Base-by-base conservation (phyloP, 176 grass and related monocot species). In the Musa troglodytarum region DNA sequence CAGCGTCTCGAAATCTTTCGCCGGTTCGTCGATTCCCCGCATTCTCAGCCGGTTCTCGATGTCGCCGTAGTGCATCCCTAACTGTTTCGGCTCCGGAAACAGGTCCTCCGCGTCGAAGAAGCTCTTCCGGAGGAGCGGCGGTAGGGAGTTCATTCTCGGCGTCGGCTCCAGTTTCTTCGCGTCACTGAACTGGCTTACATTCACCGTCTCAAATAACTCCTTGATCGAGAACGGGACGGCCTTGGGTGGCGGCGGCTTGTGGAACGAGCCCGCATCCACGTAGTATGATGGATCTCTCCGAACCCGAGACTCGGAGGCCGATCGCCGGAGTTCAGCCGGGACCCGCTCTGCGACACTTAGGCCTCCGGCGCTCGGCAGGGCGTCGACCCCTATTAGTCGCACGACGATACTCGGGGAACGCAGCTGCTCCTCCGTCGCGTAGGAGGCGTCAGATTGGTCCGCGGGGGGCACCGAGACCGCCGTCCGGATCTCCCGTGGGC, bases 311-410 rank as follows among this genome's bases (percentile, higher is more conserved):
- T 93, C 95, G 2, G 95, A 98, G 1, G 83, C 90, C 1, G 95
- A 98, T 76, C 94, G 86, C 72, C 90, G 82, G 8, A 98, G 90
- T 84, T 88, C 82, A 4, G 0, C 63, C 12, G 0, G 23, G 50
- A 2, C 2, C 6, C 11, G 51, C 34, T 74, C 74, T 25, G 11
- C 72, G 49, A 16, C 78, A 29, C 28, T 29, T 52, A n/a, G 80
- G 2, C 2, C 71, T 0, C 6, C 52, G 0, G 67, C 64, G 63
- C 75, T 71, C 17, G 90, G 90, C 14, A 98, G 88, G 52, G 65
- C 85, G 63, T 91, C 90, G 69, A 98, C 86, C 17, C 95, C 95
- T 88, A 98, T 98, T 25, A 98, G 82, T 54, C 95, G 78, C 14
- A 88, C 95, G 68, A 98, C 88, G 0, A 98, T 88, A 57, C 95